Evolutionary conservation across 2,329 filamentous ascomycete species (phyloP), one percentile per base, ranked within the genome.

Genomic region (Colletotrichum acutatum): DNA sequence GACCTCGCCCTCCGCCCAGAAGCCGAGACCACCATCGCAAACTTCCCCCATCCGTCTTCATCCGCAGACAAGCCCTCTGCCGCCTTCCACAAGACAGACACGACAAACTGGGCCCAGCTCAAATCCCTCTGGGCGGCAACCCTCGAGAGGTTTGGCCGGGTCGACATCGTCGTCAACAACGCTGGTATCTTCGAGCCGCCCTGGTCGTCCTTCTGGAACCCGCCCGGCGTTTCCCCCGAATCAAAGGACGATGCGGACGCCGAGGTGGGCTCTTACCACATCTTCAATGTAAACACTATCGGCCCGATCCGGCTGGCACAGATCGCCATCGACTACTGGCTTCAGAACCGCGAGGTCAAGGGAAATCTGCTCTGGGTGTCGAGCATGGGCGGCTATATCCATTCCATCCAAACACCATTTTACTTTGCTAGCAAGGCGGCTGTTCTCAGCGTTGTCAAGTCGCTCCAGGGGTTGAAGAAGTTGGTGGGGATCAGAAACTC

Each of bases 281-380:
- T 34, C 1, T 77, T 80, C 19, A 75, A 2, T 6, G 54, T 81
- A 4, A 81, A 81, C 6, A 42, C 37, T 2, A 74, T 77, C 4
- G 77, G 68, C 0, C 79, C 80, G 0, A 79, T 81, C 6, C 74
- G 77, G 1, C 49, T 80, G 1, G 76, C 79, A 0, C 77, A 80
- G 12, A 75, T 80, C 12, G 79, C 78, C 0, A 62, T 81, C 12
- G 74, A 78, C 52, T 79, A 80, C 61, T 83, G 79, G 80, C 68
- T 78, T 14, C 65, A 78, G 54, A 74, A 79, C 52, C 68, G 68
- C 14, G 1, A 52, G 16, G 62, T 78, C 7, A 12, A 76, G 11
- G 96, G 77, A 1, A 79, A 80, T 16, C 14, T 82, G 0, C 53
- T 82, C 1, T 78, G 75, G 58, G 53, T 83, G 0, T 74, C 77